Evolutionary conservation across 2,329 filamentous ascomycete genomes (phyloP).

Genomic region (Aspergillus neoniger): DNA sequence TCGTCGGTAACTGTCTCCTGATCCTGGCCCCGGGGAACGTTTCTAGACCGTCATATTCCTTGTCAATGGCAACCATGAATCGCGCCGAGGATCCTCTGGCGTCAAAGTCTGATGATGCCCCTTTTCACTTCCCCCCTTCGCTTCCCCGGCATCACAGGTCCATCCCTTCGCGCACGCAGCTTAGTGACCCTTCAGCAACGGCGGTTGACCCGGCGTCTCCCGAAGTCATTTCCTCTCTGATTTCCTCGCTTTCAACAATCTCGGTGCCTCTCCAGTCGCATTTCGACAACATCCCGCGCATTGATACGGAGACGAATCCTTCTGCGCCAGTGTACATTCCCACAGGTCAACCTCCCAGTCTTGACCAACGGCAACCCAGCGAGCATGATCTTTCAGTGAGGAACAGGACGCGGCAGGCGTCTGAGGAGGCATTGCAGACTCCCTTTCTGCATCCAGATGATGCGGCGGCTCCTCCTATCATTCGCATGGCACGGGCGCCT

Average conservation of each 20-base stretch:
- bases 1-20: conserved; percentile 21
- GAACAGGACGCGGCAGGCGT: conserved; percentile 65
- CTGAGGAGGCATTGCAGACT: conserved; percentile 54
- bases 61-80: conserved; percentile 37
- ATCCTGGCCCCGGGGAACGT: conserved; percentile 15
- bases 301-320: conserved; percentile 44
- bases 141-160: conserved; percentile 51
- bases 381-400: conserved; percentile 66
- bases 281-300: conserved; percentile 61
- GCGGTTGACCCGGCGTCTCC: conserved; percentile 47
- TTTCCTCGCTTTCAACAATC: conserved; percentile 62
- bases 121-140: conserved; percentile 31
- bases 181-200: conserved; percentile 30
- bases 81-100: conserved; percentile 26
- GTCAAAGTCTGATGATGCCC: conserved; percentile 26
- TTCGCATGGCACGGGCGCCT: conserved; percentile 79
- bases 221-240: conserved; percentile 59
- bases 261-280: conserved; percentile 67
- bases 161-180: conserved; percentile 34
- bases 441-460: conserved; percentile 56
- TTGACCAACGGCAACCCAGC: conserved; percentile 24
- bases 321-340: conserved; percentile 34
- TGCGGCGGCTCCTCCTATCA: conserved; percentile 66
- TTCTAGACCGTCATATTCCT: conserved; percentile 13
- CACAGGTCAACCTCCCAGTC: conserved; percentile 29